Evolutionary conservation across 805 yeast species (phyloP), one percentile per base, ranked within the genome.

Genomic region (Candida awuae): DNA sequence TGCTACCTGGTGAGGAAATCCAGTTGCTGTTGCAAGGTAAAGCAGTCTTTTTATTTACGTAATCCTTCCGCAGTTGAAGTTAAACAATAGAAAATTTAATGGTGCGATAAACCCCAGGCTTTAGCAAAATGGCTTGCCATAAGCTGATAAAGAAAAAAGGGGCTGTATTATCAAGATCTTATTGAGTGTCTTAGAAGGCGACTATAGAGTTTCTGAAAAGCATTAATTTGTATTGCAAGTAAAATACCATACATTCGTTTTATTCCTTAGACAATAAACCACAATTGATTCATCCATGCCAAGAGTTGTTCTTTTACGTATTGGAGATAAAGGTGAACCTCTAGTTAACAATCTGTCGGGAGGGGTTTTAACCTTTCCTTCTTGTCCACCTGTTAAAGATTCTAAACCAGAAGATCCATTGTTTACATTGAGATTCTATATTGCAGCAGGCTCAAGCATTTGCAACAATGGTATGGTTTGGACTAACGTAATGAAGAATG

Each of bases 371-470:
- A 65, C 72, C 7, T 61, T 74, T 18, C 80, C 80, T 0, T 58
- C 76, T 1, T 47, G 64, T 29, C 66, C 70, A 1, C 61, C 63
- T 3, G 63, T 65, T 1, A 37, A 51, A 4, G 46, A 46, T 19
- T 53, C 54, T 28, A 45, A 51, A 22, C 43, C 51, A 10, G 67
- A 62, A 2, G 68, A 65, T 34, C 59, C 66, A 1, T 39, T 73
- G 17, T 72, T 68, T 51, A 52, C 59, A 12, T 63, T 90, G 36
- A 67, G 77, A 32, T 65, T 90, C 43, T 71, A 72, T 39, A 62
- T 90, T 42, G 75, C 80, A 27, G 92, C 95, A 2, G 84, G 94
- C 9, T 71, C 90, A 6, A 70, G 73, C 13, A 73, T 86, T 13
- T 67, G 84, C 8, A 73, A 83, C 50, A 75, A 77, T 23, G 96